Evolutionary conservation across 1,284 basidiomycete genomes (phyloP), one percentile per base, ranked within the genome.

Genomic region (Heterobasidion annosum): DNA sequence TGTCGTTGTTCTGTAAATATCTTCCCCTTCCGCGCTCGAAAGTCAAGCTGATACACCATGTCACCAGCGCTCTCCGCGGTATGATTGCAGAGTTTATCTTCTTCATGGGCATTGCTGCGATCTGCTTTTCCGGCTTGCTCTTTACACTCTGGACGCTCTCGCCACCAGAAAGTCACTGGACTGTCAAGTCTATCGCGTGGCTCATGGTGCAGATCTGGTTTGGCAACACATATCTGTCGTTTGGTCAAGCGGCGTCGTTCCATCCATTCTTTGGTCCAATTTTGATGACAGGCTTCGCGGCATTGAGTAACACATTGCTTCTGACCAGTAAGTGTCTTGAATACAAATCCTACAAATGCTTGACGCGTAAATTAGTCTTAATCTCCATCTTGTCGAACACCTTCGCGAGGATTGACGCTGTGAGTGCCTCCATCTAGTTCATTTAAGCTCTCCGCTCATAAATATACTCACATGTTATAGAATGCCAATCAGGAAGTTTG

Each of bases 381-480:
- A 93, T 93, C 56, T 92, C 89, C 3, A 88, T 93, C 54, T 70
- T 94, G 43, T 91, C 91, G 5, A 90, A 91, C 64, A 93, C 91
- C 0, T 91, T 91, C 59, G 83, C 88, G 8, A 74, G 78, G 53
- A 91, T 95, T 61, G 85, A 88, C 67, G 74, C 81, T 8, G 89
- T 88, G 62, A 60, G 85, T 75, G 33, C 34, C 40, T 34, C 50
- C 33, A 57, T 35, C 53, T 54, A 3, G 15, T 44, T 46, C 18
- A 1, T 43, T 62, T 12, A 40, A 35, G 33, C 42, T 18, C 34
- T 40, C 42, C 15, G 13, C 32, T 35, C 37, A 48, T 40, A 44
- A 8, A 16, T 43, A 8, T 54, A 19, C 40, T 35, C 18, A 9
- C n/a, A n/a, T 42, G 16, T 16, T n/a, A 10, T 59, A 91, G 81